Conservation (phyloP, 352 stramenopile species). For the Peronospora farinosa region DNA sequence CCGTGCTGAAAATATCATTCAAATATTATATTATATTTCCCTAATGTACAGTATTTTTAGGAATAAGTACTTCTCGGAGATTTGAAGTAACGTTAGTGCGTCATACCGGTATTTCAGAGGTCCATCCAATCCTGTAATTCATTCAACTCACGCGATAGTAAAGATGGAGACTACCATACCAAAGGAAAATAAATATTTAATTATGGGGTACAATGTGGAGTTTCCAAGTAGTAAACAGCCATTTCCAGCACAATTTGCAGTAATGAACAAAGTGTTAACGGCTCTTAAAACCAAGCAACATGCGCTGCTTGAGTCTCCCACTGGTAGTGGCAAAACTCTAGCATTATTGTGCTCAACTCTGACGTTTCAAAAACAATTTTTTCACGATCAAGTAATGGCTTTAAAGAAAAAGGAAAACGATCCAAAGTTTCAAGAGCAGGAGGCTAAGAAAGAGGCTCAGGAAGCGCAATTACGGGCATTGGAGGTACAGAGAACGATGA, state of each 20-base stretch:
- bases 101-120: no score
- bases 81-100: no score
- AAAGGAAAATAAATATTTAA: slow-evolving; percentile 33
- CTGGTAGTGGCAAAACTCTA: slow-evolving; percentile 80
- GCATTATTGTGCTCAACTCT: slow-evolving; percentile 78
- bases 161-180: no score
- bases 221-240: slow-evolving; percentile 76
- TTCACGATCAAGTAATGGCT: slow-evolving; percentile 30
- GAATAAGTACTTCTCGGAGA: no score
- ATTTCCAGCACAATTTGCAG: slow-evolving; percentile 78
- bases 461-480: slow-evolving; percentile 13
- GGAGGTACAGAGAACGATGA: slow-evolving; percentile 17
- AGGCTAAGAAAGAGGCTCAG: slow-evolving; percentile 20
- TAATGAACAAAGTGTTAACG: slow-evolving; percentile 83
- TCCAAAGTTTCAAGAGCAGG: slow-evolving; percentile 1
- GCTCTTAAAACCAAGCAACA: slow-evolving; percentile 78
- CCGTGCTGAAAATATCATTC: no score
- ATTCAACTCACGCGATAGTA: no score
- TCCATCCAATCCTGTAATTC: no score
- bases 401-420: slow-evolving; percentile 10
- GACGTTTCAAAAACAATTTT: slow-evolving; percentile 65
- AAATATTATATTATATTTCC: no score
- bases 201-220: slow-evolving; percentile 80
- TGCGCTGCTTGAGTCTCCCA: slow-evolving; percentile 80
- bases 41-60: no score